A percentile compares a stretch with the other conserved stretches of the same genome.
phyloP scores from a whole-genome alignment of 495 filamentous ascomycete genomes.

The Endocarpon pusillum region DNA sequence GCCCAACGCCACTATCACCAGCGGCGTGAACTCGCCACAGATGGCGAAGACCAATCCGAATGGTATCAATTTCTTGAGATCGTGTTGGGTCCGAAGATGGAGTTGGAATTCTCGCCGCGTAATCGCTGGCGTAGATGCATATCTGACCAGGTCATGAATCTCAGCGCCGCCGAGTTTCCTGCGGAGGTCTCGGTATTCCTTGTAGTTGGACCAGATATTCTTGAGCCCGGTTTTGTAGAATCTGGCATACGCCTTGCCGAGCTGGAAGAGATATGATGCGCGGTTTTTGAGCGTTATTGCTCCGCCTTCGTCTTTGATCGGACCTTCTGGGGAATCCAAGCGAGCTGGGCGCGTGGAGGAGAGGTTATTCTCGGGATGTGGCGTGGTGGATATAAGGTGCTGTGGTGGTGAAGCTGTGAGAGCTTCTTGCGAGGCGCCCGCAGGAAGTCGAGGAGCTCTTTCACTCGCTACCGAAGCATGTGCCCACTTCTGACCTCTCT shows the following conservation, averaged over 20 bases:
- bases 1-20: slow-evolving; percentile 52
- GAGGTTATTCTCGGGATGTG: no score
- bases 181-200: slow-evolving; percentile 31
- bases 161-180: slow-evolving; percentile 1
- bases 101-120: slow-evolving; percentile 48
- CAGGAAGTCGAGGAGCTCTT: no score
- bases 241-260: slow-evolving; percentile 30
- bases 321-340: no score
- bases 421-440: no score
- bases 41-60: slow-evolving; percentile 57
- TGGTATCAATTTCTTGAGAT: slow-evolving; percentile 53
- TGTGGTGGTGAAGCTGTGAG: no score
- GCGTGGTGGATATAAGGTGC: no score
- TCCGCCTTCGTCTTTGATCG: no score
- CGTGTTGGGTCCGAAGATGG: slow-evolving; percentile 43
- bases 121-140: slow-evolving; percentile 1
- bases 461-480: no score
- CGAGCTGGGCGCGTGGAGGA: no score
- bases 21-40: slow-evolving; percentile 71
- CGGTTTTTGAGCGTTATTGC: no score
- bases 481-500: no score
- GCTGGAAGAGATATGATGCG: neutral
- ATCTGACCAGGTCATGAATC: slow-evolving; percentile 17
- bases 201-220: slow-evolving; percentile 43
- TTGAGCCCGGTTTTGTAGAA: slow-evolving; percentile 83